Evolutionary conservation across 129 eudicot genomes (phyloP).

Genomic region (Tagetes erecta): DNA sequence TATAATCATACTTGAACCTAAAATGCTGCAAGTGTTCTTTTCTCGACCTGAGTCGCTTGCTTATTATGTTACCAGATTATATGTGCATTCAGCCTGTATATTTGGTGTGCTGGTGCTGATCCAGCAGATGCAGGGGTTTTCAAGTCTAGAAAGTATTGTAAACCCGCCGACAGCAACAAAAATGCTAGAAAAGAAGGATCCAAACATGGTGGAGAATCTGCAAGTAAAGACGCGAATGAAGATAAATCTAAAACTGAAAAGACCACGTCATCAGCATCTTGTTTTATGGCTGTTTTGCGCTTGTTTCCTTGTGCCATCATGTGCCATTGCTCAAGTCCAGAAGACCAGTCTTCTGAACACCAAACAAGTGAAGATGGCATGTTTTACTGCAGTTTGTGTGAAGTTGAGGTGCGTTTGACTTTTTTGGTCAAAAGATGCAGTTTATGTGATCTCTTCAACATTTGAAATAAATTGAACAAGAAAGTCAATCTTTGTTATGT

Average conservation of each 20-base stretch:
- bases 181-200: constrained; percentile 38
- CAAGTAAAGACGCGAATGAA: constrained; percentile 37
- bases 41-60: not conserved
- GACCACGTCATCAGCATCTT: constrained; percentile 19
- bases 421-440: not conserved
- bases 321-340: constrained; percentile 47
- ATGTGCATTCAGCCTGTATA: constrained; percentile 69
- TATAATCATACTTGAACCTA: too few relatives aligned
- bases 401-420: constrained; percentile 79
- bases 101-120: constrained; percentile 96
- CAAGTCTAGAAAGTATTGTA: constrained; percentile 77
- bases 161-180: constrained; percentile 37
- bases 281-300: constrained; percentile 39
- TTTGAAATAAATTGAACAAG: not conserved
- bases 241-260: constrained; percentile 37
- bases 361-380: constrained; percentile 93
- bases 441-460: constrained; percentile 13
- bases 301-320: constrained; percentile 63
- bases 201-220: constrained; percentile 42
- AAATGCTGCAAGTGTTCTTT: too few relatives aligned
- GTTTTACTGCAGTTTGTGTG: constrained; percentile 93
- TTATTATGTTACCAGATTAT: constrained; percentile 51
- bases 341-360: constrained; percentile 56
- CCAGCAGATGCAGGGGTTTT: constrained; percentile 97
- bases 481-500: not conserved